phyloP scores from a whole-genome alignment of 2,329 filamentous ascomycete species.

The Diaporthe sp. region DNA sequence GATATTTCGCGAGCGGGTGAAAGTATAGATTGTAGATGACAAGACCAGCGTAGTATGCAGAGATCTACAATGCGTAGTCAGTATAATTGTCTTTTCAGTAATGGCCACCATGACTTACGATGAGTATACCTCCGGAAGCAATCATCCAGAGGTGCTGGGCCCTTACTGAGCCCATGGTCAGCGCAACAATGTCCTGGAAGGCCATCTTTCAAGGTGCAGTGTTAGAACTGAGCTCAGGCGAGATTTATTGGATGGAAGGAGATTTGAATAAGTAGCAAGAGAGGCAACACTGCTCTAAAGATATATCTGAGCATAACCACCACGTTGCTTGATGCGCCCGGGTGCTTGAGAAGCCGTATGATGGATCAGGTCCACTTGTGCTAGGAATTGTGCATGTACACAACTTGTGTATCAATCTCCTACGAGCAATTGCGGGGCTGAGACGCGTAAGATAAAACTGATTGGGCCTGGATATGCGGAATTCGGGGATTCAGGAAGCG shows the following conservation, averaged over 20 bases:
- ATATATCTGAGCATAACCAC: background rate
- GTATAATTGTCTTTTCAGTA: background rate
- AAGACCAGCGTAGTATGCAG: background rate
- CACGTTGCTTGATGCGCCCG: background rate
- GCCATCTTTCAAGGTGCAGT: background rate
- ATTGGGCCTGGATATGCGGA: no score
- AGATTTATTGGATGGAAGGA: background rate
- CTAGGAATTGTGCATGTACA: background rate
- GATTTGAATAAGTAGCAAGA: background rate
- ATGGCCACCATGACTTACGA: background rate
- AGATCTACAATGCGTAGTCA: background rate
- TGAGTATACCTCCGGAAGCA: background rate
- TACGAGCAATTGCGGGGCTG: background rate
- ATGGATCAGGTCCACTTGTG: background rate
- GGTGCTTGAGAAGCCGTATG: background rate
- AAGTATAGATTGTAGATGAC: constrained; percentile 20
- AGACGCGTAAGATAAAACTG: background rate
- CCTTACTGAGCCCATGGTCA: background rate
- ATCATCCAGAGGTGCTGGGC: background rate
- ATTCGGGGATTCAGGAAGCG: background rate
- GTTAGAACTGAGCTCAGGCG: background rate
- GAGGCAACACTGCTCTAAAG: background rate
- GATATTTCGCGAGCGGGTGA: constrained; percentile 19
- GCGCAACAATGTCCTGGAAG: background rate
- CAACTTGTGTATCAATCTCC: background rate